Evolutionary conservation across 2,329 filamentous ascomycete species (phyloP), one percentile per base, ranked within the genome.

Genomic region (Verticillium tricorpus): DNA sequence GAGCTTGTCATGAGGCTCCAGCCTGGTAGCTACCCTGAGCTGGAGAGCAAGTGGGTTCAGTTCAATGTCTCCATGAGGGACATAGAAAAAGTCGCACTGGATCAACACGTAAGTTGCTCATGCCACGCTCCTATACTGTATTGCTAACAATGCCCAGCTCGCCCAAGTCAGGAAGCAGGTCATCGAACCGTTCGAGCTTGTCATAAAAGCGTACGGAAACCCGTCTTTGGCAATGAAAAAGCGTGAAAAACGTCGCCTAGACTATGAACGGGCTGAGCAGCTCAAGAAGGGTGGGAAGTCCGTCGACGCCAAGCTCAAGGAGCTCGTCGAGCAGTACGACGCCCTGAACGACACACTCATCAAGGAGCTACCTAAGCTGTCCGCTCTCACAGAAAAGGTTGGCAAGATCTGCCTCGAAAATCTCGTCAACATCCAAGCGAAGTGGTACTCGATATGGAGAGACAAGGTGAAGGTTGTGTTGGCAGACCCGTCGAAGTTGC

Each of bases 281-380:
- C 82, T 93, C 62, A 89, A 90, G 70, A 90, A 92, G 55, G 83
- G 86, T 37, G 92, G 92, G 65, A 93, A 96, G 74, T 96, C 92
- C 68, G 82, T 92, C 14, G 94, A 98, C 73, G 89, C 92, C 70
- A 95, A 94, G 73, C 89, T 93, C 4, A 81, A 85, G 17, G 92
- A 96, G 68, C 86, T 90, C 45, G 92, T 93, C 22, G 92, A 97
- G 70, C 90, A 96, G 72, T 99, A 97, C 74, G 85, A 91, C 50
- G 92, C 93, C 8, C 81, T 99, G 63, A 98, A 98, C 71, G 92
- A 97, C 65, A 92, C 94, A 0, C 82, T 98, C 63, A 97, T 97
- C 76, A 90, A 94, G 67, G 94, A 98, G 72, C 82, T 99, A 56
- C 94, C 94, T 1, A 89, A 89, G 72, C 83, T 99, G 17, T 96